Base-by-base conservation (phyloP, 176 grass and related monocot species). In the Aegilops tauschii region DNA sequence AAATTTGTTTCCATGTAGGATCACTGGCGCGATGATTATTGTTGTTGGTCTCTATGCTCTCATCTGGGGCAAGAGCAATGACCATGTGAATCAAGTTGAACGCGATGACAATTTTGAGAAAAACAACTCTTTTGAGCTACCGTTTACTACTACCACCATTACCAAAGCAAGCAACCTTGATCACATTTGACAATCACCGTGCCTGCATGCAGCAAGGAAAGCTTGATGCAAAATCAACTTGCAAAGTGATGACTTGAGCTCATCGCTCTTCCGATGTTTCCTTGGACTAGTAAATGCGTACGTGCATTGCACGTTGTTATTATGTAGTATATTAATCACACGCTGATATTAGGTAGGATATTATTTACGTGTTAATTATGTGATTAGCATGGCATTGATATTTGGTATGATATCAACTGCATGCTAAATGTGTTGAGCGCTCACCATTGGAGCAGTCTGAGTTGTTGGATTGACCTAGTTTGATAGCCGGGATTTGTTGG, bases 51-150 rank as follows among this genome's bases (percentile, higher is more conserved):
- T 97, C 20, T 97, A 97, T 67, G 40, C 80, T 44, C 92, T 97
- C 17, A 97, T 97, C 8, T 94, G 92, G 95, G 92, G 95, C 18
- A 97, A 94, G 92, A 92, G 81, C 83, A 91, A 88, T 63, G 92
- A 93, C 10, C 83, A 89, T 42, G 36, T 86, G 5, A 45, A 34
- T 36, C 31, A 65, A 65, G 20, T 65, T 29, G 80, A 78, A 1
- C 30, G 13, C 25, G 61, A 87, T 5, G 47, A 50, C 59, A 73
- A 30, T 83, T 83, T 83, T 17, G 58, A 79, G 12, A 85, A 90
- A 64, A 35, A 78, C 2, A 84, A 47, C 23, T 30, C 52, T 36
- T 36, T 75, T 5, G 72, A 89, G 67, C 75, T 90, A 44, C 82
- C 92, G 6, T 82, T 82, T 27, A 86, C 84, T 58, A 32, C 52